These are phyloP conservation scores for Papiliotrema nemorosa DNA, from an alignment of 1,284 basidiomycete species.

Conservation along the genomic window DNA sequence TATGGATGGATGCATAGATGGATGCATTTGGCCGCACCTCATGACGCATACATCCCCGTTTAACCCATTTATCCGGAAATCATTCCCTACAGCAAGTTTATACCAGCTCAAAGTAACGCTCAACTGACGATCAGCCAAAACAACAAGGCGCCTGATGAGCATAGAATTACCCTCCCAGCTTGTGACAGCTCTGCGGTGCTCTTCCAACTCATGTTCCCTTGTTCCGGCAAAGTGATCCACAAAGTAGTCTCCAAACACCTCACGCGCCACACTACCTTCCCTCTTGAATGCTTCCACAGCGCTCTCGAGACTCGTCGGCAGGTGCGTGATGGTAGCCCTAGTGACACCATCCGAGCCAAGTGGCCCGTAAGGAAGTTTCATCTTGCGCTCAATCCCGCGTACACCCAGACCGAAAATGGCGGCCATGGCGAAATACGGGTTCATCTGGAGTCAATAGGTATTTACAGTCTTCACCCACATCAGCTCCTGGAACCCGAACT, in stretches of 20 bases:
- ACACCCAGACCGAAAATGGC: constrained; percentile 83
- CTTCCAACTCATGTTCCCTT: constrained; percentile 76
- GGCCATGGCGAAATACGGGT: constrained; percentile 81
- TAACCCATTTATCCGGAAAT: no score
- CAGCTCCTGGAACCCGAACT: constrained; percentile 90
- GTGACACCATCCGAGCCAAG: constrained; percentile 52
- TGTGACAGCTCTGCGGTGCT: constrained; percentile 86
- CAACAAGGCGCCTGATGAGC: neutral
- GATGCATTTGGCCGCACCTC: no score
- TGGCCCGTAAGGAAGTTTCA: constrained; percentile 67
- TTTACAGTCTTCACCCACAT: constrained; percentile 56
- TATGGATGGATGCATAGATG: no score
- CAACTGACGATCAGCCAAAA: constrained; percentile 55
- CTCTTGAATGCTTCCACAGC: constrained; percentile 78
- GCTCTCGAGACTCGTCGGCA: constrained; percentile 71
- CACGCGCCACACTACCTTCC: constrained; percentile 72
- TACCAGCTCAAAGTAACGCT: constrained; percentile 76
- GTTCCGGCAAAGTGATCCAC: constrained; percentile 93
- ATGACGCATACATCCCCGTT: no score
- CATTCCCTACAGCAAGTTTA: constrained; percentile 38
- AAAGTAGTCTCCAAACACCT: constrained; percentile 81
- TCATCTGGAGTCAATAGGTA: constrained; percentile 50
- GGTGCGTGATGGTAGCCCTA: constrained; percentile 57
- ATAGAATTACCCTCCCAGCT: constrained; percentile 80
- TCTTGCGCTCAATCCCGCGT: constrained; percentile 76